phyloP scores from a whole-genome alignment of 2,329 filamentous ascomycete genomes.

The Aureobasidium lini region DNA sequence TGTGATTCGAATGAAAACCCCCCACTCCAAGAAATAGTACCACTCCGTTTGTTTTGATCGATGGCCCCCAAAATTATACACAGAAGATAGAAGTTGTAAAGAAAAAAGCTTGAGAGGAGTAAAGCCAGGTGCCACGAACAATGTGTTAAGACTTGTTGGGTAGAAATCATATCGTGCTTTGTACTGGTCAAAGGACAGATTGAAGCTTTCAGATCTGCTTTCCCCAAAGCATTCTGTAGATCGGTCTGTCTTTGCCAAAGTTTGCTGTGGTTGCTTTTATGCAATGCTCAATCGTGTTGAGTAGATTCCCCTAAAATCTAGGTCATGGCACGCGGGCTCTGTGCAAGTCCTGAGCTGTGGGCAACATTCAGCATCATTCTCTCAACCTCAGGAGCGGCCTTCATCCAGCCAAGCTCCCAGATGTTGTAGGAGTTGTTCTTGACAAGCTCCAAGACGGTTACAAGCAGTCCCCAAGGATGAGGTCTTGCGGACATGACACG shows the following conservation, averaged over 20 bases:
- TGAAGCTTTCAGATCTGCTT: conserved; percentile 3
- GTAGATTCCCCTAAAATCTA: conserved; percentile 4
- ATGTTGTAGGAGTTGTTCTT: conserved; percentile 89
- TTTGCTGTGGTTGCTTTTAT: not conserved
- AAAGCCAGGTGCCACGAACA: not conserved
- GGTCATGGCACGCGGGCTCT: conserved; percentile 12
- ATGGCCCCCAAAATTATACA: conserved; percentile 7
- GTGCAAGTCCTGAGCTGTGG: conserved; percentile 8
- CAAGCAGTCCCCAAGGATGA: conserved; percentile 90
- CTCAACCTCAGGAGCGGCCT: conserved; percentile 73
- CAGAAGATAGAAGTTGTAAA: conserved; percentile 3
- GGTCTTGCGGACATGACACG: conserved; percentile 81
- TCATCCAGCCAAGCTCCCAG: conserved; percentile 89
- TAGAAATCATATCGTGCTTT: not conserved
- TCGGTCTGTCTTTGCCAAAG: not conserved
- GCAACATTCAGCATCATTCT: conserved; percentile 27
- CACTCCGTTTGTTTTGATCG: not conserved
- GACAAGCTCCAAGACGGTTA: conserved; percentile 78
- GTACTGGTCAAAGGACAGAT: not conserved
- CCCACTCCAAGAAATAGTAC: not conserved
- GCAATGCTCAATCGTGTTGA: not conserved
- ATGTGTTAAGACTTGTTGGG: not conserved
- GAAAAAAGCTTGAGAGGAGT: not conserved
- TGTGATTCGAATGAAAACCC: not conserved
- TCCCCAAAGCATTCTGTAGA: not conserved